A percentile compares a stretch with the other conserved stretches of the same genome.
phyloP scores from a whole-genome alignment of 2,329 filamentous ascomycete genomes.

The Lanzia echinophila region DNA sequence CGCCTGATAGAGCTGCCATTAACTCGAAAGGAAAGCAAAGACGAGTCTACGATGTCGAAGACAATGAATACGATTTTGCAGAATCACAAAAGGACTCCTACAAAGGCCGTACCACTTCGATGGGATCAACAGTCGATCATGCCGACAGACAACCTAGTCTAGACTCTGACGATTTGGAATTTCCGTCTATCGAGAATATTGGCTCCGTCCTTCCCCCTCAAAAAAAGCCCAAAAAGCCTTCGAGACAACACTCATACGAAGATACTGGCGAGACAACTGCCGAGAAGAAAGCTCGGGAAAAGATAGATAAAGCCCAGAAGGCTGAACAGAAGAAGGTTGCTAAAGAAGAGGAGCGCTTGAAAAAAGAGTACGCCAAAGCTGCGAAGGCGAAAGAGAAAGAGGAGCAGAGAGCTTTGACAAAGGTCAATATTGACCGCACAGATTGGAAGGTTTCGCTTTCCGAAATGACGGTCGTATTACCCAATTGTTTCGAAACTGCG shows the following conservation, averaged over 20 bases:
- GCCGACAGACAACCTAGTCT: background rate
- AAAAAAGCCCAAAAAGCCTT: background rate
- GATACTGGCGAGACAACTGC: background rate
- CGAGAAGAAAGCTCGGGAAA: background rate
- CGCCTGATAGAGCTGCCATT: slow-evolving; percentile 22
- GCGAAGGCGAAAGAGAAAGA: slow-evolving; percentile 58
- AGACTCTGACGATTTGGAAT: slow-evolving; percentile 10
- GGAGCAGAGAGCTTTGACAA: slow-evolving; percentile 56
- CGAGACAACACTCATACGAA: background rate
- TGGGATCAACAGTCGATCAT: too few relatives aligned
- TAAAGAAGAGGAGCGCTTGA: slow-evolving; percentile 34
- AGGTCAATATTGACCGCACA: slow-evolving; percentile 65
- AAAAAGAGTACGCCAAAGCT: slow-evolving; percentile 54
- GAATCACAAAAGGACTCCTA: background rate
- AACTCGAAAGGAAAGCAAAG: slow-evolving; percentile 14
- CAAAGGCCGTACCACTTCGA: background rate
- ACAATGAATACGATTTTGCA: background rate
- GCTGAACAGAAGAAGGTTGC: slow-evolving; percentile 17
- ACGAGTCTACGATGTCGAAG: slow-evolving; percentile 3
- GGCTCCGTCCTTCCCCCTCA: background rate
- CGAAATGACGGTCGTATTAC: slow-evolving; percentile 73
- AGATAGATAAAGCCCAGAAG: slow-evolving; percentile 14
- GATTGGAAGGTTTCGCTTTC: slow-evolving; percentile 67
- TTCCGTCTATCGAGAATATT: background rate
- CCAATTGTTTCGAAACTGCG: slow-evolving; percentile 42